These are phyloP conservation scores for Phylloporus sp. DNA, from an alignment of 1,284 basidiomycete species.

Conservation along the genomic window DNA sequence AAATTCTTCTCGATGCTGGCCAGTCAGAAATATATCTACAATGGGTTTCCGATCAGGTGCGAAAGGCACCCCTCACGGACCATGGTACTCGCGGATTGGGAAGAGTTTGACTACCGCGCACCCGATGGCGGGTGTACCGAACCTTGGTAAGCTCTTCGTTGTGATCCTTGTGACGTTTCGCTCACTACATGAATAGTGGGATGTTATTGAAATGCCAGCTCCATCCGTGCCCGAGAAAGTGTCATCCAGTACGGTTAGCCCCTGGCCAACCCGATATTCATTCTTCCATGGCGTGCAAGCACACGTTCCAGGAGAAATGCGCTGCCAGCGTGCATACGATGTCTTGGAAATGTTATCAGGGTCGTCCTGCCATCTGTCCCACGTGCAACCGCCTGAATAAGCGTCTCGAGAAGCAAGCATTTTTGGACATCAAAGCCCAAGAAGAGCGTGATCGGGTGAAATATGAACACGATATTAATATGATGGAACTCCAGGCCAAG, in stretches of 20 bases:
- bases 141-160: constrained; percentile 53
- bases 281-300: constrained; percentile 51
- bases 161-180: background rate
- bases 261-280: constrained; percentile 52
- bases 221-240: constrained; percentile 62
- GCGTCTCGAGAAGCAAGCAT: constrained; percentile 42
- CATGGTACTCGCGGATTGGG: constrained; percentile 45
- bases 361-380: constrained; percentile 31
- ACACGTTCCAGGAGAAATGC: constrained; percentile 44
- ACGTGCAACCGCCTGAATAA: constrained; percentile 43
- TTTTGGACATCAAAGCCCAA: constrained; percentile 41
- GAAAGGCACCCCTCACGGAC: constrained; percentile 24
- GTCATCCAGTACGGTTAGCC: constrained; percentile 47
- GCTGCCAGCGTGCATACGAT: constrained; percentile 41
- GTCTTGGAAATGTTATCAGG: constrained; percentile 45
- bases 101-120: constrained; percentile 57
- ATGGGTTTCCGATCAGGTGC: constrained; percentile 34
- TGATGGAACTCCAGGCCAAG: constrained; percentile 45
- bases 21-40: constrained; percentile 60
- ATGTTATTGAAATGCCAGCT: constrained; percentile 54
- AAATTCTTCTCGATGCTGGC: constrained; percentile 53
- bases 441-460: constrained; percentile 44
- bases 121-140: constrained; percentile 68
- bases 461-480: constrained; percentile 39
- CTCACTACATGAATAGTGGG: constrained; percentile 43